Base-by-base conservation (phyloP, 2,329 filamentous ascomycete genomes). In the Cladosporium sp. region DNA sequence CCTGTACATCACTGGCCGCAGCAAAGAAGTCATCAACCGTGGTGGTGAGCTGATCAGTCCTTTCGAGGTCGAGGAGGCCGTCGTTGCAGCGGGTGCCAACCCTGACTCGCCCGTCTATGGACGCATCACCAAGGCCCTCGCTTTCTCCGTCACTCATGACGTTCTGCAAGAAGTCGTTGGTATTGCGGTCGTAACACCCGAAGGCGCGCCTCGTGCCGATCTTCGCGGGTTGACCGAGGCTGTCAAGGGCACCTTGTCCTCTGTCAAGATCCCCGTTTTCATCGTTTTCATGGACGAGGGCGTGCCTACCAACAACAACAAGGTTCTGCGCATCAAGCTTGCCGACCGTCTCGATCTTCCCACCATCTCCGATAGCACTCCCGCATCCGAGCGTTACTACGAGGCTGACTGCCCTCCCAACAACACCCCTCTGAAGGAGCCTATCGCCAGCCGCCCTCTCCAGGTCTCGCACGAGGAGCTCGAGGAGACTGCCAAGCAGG, bases 11-110 rank as follows among this genome's bases (percentile, higher is more conserved):
- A 80, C 77, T 2, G 78, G 77, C 7, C 71, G 78, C 31, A 78
- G 72, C 61, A 81, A 80, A 58, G 78, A 80, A 52, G 76, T 80
- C 52, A 79, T 81, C 63, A 80, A 80, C 59, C 73, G 78, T 9
- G 79, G 78, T 34, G 78, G 79, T 33, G 79, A 82, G 60, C 70
- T 81, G n/a, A 80, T 82, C 53, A 80, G 77, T 4, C 78, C 79
- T 0, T 79, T 81, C 50, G 79, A 82, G 59, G 72, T 82, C n/a
- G 79, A 81, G 59, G 76, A 81, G 57, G 78, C 77, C 9, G 74
- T 81, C 53, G 68, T 80, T 41, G 67, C 72, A 1, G 73, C 76
- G 9, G 70, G 76, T 4, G 66, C 70, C 43, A 66, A 72, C 11
- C 59, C 65, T 3, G 65, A 67, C 4, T 76, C 74, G 1, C 68